Percentiles rank a stretch among this genome's conserved stretches.
Conservation (phyloP, 306 rosid species). For the Medicago ruthenica region DNA sequence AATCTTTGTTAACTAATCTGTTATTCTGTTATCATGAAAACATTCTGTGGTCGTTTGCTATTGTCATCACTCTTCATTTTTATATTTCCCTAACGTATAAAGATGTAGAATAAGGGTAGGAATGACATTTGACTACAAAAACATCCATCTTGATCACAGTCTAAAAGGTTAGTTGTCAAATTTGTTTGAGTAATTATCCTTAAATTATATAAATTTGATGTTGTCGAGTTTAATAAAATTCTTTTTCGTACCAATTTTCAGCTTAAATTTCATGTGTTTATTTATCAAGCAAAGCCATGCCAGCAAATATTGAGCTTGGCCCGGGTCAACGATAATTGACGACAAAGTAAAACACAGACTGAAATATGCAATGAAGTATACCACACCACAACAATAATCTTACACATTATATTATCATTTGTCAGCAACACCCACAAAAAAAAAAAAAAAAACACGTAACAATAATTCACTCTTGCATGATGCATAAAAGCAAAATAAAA, state of each 20-base stretch:
- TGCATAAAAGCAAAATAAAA: background rate
- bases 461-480: background rate
- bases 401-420: slow-evolving; percentile 7
- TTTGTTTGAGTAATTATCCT: background rate
- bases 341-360: no score
- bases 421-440: background rate
- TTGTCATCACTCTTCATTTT: slow-evolving; percentile 1
- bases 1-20: background rate
- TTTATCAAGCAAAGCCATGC: slow-evolving; percentile 2
- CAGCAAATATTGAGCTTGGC: slow-evolving; percentile 4
- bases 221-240: slow-evolving; percentile 19
- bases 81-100: background rate
- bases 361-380: slow-evolving; percentile 27
- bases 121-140: slow-evolving; percentile 1
- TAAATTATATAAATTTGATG: slow-evolving; percentile 1
- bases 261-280: slow-evolving; percentile 14
- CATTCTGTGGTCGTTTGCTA: slow-evolving; percentile 1
- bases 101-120: background rate
- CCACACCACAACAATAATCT: slow-evolving; percentile 3
- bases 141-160: background rate
- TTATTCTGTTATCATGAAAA: slow-evolving; percentile 8
- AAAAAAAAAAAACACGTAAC: background rate
- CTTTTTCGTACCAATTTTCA: background rate
- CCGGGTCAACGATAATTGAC: background rate
- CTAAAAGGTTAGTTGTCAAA: background rate